Base-by-base conservation (phyloP, 805 yeast species). In the Candida odintsovae region DNA sequence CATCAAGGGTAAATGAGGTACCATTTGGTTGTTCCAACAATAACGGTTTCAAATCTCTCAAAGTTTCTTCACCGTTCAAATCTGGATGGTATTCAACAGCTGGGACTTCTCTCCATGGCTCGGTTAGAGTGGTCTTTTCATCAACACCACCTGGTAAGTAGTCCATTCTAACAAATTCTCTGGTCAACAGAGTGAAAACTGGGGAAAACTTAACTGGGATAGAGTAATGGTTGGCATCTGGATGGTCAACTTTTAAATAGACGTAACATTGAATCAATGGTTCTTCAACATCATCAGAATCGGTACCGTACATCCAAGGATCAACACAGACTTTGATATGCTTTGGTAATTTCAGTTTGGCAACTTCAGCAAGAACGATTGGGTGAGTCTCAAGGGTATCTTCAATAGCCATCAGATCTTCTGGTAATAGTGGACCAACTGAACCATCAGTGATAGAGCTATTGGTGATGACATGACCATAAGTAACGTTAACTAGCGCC, bases 291-390 rank as follows among this genome's bases (percentile, higher is more conserved):
- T 58, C 57, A 41, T 77, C 68, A 56, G 80, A 82, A 61, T 83
- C 89, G 29, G 89, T 82, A 58, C 92, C 95, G 63, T 86, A 85
- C 75, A 85, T 86, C 95, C 95, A 86, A 44, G 90, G 88, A 62
- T 85, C 92, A 60, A 75, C 75, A 55, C 80, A 75, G 42, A 83
- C 82, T 31, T 63, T 56, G 52, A 61, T 68, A 63, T 76, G 62
- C 60, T 46, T 39, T 50, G 90, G 90, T 48, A 85, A 70, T 53
- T 79, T 73, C 65, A 84, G 71, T 63, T 83, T 83, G 48, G 72
- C 85, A 55, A 83, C 71, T 64, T 85, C 90, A 22, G 82, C 86
- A 50, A 63, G 52, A 50, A 83, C 80, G 2, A 58, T 49, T 18
- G 90, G 90, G 59, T 83, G 84, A 22, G 63, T 56, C 56, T 67